A percentile compares a stretch with the other conserved stretches of the same genome.
phyloP scores from a whole-genome alignment of 2,329 filamentous ascomycete genomes.

The Aureobasidium lini region DNA sequence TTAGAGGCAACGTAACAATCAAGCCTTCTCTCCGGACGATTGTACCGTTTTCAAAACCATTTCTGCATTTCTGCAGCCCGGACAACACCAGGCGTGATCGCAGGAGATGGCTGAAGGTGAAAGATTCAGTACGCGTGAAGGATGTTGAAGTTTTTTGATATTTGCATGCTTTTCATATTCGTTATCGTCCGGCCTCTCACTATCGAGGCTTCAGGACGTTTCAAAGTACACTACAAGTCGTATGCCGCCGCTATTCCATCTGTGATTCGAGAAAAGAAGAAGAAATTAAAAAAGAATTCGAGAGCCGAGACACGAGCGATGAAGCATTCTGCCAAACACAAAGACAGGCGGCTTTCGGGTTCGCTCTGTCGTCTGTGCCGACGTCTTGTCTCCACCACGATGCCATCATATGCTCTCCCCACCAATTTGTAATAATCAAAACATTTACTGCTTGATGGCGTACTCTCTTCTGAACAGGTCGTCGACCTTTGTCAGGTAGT shows the following conservation, averaged over 20 bases:
- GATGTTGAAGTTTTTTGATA: neutral
- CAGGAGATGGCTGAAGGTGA: too few relatives aligned
- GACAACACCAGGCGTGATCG: too few relatives aligned
- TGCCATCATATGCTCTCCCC: neutral
- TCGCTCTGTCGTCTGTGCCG: neutral
- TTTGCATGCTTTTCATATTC: conserved; percentile 7
- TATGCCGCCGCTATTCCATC: neutral
- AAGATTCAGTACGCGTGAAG: too few relatives aligned
- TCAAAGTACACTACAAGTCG: conserved; percentile 8
- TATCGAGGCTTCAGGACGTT: neutral
- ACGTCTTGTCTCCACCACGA: conserved; percentile 4
- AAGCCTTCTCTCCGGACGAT: too few relatives aligned
- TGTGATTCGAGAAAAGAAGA: neutral
- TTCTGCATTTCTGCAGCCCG: too few relatives aligned
- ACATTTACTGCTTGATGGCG: conserved; percentile 39
- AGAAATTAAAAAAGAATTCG: neutral
- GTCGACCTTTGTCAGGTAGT: conserved; percentile 45
- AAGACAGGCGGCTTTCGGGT: neutral
- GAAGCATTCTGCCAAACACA: conserved; percentile 3
- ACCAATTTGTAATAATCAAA: neutral
- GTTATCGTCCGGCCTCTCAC: neutral
- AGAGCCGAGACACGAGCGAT: neutral
- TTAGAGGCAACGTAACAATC: too few relatives aligned
- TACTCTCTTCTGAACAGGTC: conserved; percentile 46
- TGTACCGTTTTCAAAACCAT: too few relatives aligned